These are phyloP conservation scores for Aristolochia fimbriata DNA, from an alignment of 164 flowering plant genomes.

Conservation along the genomic window DNA sequence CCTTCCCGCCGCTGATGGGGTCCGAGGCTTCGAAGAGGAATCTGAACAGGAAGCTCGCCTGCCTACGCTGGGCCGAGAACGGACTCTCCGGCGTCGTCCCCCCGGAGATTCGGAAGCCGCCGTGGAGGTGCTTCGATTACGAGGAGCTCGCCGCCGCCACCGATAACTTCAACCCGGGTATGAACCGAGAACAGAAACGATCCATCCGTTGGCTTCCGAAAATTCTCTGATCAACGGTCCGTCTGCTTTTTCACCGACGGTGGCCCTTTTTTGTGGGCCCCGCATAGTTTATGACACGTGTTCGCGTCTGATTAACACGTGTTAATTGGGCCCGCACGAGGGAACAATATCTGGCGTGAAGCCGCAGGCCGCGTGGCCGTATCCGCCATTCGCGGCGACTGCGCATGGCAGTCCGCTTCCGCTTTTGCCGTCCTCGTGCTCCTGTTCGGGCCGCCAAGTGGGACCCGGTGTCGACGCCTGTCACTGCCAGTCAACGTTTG, in stretches of 20 bases:
- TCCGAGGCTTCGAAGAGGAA: conserved; percentile 36
- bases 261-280: too few relatives aligned
- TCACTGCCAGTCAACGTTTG: background rate
- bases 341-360: too few relatives aligned
- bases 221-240: background rate
- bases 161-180: conserved; percentile 64
- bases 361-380: too few relatives aligned
- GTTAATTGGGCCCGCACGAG: too few relatives aligned
- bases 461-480: too few relatives aligned
- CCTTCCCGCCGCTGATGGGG: conserved; percentile 33
- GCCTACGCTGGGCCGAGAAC: conserved; percentile 31
- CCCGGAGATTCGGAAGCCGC: conserved; percentile 28
- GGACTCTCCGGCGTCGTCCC: conserved; percentile 18
- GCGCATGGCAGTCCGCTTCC: too few relatives aligned
- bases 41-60: conserved; percentile 32
- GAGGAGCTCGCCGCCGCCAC: conserved; percentile 71
- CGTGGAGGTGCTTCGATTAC: conserved; percentile 58
- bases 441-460: too few relatives aligned
- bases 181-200: background rate
- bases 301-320: too few relatives aligned
- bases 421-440: too few relatives aligned
- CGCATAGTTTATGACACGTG: too few relatives aligned
- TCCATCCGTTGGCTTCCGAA: background rate
- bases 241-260: too few relatives aligned
- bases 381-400: too few relatives aligned